phyloP scores from a whole-genome alignment of 2,329 filamentous ascomycete species.

The Neurospora sp. region DNA sequence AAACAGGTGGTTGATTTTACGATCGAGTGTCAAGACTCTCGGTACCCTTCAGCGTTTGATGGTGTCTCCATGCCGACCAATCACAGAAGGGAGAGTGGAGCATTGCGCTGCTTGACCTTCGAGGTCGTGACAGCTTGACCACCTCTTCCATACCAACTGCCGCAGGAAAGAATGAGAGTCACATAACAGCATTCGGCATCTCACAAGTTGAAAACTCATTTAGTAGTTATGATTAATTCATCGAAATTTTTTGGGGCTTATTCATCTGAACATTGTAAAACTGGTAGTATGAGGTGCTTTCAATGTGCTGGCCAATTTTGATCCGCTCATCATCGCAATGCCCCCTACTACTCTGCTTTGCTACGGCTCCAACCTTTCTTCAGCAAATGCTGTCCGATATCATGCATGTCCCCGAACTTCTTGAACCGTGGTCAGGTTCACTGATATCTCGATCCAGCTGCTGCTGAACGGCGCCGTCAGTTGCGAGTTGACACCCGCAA shows the following conservation, averaged over 20 bases:
- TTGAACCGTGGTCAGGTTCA: not conserved
- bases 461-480: conserved; percentile 2
- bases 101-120: not conserved
- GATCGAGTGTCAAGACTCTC: not conserved
- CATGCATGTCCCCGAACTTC: not conserved
- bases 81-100: not conserved
- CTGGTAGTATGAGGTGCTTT: not conserved
- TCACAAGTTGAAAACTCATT: not conserved
- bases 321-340: not conserved
- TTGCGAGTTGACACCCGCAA: not conserved
- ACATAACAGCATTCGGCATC: not conserved
- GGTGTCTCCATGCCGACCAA: not conserved
- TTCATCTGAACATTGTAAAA: not conserved
- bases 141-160: no score
- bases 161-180: not conserved
- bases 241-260: not conserved
- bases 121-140: not conserved
- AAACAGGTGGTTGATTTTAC: not conserved
- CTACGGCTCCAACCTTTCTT: not conserved
- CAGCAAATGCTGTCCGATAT: not conserved
- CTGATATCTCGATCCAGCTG: not conserved
- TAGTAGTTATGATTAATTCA: not conserved
- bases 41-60: not conserved
- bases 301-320: not conserved
- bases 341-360: not conserved